Percentiles rank a stretch among this genome's conserved stretches.
Conservation (phyloP, 2,329 filamentous ascomycete species). For the Fusarium mexicanum region DNA sequence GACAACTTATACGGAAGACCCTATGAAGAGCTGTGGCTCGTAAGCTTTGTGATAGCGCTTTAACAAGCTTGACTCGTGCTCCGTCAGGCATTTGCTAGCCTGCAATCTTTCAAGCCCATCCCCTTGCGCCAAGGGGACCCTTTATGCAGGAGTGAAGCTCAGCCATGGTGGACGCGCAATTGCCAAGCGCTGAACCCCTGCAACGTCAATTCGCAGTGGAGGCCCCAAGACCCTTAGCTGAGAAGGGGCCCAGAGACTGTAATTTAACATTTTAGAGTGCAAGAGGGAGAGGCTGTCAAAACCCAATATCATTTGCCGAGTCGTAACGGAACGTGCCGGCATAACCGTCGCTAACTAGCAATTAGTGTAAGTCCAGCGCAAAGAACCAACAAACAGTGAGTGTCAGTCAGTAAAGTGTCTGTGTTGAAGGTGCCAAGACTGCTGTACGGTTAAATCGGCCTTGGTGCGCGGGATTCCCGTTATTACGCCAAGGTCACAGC, state of each 20-base stretch:
- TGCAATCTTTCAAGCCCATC: neutral
- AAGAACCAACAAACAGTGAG: neutral
- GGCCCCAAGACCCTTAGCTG: conserved; percentile 7
- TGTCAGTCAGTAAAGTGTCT: neutral
- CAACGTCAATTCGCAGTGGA: neutral
- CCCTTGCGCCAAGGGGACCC: conserved; percentile 10
- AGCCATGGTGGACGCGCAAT: conserved; percentile 36
- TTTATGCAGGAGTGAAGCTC: conserved; percentile 24
- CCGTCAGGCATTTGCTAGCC: neutral
- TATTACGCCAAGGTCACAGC: conserved; percentile 31
- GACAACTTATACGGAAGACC: neutral
- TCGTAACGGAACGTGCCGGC: conserved; percentile 3
- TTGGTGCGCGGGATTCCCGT: conserved; percentile 9
- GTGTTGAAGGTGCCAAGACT: conserved; percentile 12
- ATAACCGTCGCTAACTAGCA: neutral
- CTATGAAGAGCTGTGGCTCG: neutral
- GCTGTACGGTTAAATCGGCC: conserved; percentile 35
- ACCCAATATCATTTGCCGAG: neutral
- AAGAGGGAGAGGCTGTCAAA: neutral
- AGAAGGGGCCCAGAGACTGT: neutral
- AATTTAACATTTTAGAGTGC: neutral
- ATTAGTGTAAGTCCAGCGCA: neutral
- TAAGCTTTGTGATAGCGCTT: neutral
- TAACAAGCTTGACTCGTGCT: neutral
- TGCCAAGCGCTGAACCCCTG: conserved; percentile 16